phyloP scores from a whole-genome alignment of 228 moss, liverwort and hornwort genomes.

The Sphagnum fallax region DNA sequence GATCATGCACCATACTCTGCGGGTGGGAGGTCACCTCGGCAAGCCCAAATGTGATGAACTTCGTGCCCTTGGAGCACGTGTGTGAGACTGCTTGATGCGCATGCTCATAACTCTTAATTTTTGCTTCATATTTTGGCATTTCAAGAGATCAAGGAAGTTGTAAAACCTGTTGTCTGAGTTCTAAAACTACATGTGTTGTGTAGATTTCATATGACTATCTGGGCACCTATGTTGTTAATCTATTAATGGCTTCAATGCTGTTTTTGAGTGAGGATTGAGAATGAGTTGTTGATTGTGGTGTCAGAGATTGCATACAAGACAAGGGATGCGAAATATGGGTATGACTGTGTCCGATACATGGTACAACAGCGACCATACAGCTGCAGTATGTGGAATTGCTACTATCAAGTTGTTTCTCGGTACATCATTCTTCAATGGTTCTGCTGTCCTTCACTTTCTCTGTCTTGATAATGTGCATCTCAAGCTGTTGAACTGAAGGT shows the following conservation, averaged over 20 bases:
- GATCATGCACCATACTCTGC: slow-evolving; percentile 71
- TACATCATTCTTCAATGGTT: slow-evolving; percentile 6
- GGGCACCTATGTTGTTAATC: neutral
- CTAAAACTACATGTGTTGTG: neutral
- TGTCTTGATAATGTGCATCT: too few relatives aligned
- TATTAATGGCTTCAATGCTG: neutral
- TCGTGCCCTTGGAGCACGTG: slow-evolving; percentile 89
- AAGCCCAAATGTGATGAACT: slow-evolving; percentile 86
- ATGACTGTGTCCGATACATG: slow-evolving; percentile 88
- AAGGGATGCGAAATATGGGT: slow-evolving; percentile 86
- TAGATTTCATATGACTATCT: too few relatives aligned
- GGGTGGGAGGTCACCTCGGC: slow-evolving; percentile 63
- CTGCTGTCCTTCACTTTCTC: neutral
- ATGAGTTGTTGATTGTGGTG: neutral
- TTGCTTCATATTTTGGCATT: neutral
- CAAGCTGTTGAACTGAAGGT: too few relatives aligned
- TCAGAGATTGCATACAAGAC: slow-evolving; percentile 89
- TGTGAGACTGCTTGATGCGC: neutral
- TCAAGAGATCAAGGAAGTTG: too few relatives aligned
- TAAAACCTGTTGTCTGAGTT: neutral
- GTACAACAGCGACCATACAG: slow-evolving; percentile 90
- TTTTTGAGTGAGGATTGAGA: neutral
- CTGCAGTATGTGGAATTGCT: slow-evolving; percentile 88
- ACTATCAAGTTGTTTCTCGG: slow-evolving; percentile 94
- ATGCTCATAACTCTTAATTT: neutral